Percentiles rank a stretch among this genome's conserved stretches.
Conservation (phyloP, 169 alveolate species). For the Babesia microti region DNA sequence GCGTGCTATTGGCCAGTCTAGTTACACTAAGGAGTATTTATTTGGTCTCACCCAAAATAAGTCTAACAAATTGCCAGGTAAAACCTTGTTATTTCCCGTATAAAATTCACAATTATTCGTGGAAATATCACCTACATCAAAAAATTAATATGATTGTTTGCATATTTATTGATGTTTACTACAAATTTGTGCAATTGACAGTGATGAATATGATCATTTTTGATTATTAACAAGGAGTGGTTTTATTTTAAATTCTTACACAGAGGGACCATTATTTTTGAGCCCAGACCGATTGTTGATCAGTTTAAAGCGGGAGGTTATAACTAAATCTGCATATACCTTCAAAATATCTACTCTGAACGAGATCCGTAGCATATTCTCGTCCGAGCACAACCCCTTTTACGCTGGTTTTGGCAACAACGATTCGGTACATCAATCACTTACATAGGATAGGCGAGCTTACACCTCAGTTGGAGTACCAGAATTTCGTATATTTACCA, state of each 20-base stretch:
- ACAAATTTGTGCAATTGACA: too few species aligned
- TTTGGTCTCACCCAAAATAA: constrained; percentile 74
- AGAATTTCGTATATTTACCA: constrained; percentile 77
- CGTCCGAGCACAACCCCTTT: constrained; percentile 78
- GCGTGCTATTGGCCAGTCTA: constrained; percentile 95
- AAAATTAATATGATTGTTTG: too few species aligned
- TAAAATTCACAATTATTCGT: too few species aligned
- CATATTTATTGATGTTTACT: too few species aligned
- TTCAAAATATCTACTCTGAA: constrained; percentile 89
- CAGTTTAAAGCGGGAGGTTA: constrained; percentile 91
- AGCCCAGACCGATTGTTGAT: constrained; percentile 91
- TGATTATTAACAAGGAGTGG: constrained; percentile 3
- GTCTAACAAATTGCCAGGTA: constrained; percentile 63
- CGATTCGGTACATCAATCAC: constrained; percentile 65
- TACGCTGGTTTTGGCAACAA: constrained; percentile 98
- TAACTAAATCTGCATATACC: constrained; percentile 83
- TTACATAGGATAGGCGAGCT: constrained; percentile 71
- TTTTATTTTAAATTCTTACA: too few species aligned
- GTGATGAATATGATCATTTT: too few species aligned
- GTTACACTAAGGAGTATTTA: constrained; percentile 83
- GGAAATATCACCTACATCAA: constrained; percentile 24
- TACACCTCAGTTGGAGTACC: constrained; percentile 84
- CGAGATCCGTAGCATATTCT: constrained; percentile 85
- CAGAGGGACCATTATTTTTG: constrained; percentile 92
- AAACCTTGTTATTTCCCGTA: too few species aligned